Conservation (phyloP, 2,329 filamentous ascomycete species). For the Chaetoscypha palmicola region DNA sequence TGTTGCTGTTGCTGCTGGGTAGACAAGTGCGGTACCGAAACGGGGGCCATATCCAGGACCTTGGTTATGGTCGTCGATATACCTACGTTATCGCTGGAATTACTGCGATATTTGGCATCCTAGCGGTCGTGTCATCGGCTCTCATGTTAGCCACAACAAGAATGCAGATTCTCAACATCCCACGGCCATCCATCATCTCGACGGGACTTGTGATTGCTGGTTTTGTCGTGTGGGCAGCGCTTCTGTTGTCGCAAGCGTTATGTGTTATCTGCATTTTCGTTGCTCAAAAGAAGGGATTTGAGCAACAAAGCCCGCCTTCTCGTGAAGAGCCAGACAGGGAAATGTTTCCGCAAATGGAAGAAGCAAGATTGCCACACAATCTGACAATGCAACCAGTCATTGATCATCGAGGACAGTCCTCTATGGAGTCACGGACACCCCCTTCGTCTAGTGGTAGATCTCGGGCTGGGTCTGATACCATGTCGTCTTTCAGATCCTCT, state of each 20-base stretch:
- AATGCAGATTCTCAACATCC: slow-evolving; percentile 16
- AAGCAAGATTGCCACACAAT: not conserved
- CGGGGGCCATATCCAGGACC: slow-evolving; percentile 22
- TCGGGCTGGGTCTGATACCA: slow-evolving; percentile 39
- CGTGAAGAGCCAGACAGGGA: slow-evolving; percentile 15
- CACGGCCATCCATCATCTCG: slow-evolving; percentile 16
- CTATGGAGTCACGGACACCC: slow-evolving; percentile 21
- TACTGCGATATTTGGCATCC: slow-evolving; percentile 19
- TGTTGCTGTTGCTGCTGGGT: slow-evolving; percentile 22
- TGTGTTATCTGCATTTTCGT: slow-evolving; percentile 27
- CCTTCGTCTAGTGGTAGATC: slow-evolving; percentile 39
- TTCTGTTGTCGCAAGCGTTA: slow-evolving; percentile 22
- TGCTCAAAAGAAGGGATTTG: slow-evolving; percentile 25
- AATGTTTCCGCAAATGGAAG: slow-evolving; percentile 20
- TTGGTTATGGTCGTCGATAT: slow-evolving; percentile 21
- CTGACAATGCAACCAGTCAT: not conserved
- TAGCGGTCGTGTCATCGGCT: slow-evolving; percentile 24
- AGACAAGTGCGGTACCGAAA: slow-evolving; percentile 27
- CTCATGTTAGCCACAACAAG: slow-evolving; percentile 23
- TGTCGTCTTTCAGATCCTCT: slow-evolving; percentile 43
- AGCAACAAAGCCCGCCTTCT: slow-evolving; percentile 25
- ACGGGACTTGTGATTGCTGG: slow-evolving; percentile 21
- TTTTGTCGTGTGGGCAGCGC: slow-evolving; percentile 27
- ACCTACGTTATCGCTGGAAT: slow-evolving; percentile 27
- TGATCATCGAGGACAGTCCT: slow-evolving; percentile 14